Evolutionary conservation across 176 grass and related monocot genomes (phyloP).

Genomic region (Oryza brachyantha): DNA sequence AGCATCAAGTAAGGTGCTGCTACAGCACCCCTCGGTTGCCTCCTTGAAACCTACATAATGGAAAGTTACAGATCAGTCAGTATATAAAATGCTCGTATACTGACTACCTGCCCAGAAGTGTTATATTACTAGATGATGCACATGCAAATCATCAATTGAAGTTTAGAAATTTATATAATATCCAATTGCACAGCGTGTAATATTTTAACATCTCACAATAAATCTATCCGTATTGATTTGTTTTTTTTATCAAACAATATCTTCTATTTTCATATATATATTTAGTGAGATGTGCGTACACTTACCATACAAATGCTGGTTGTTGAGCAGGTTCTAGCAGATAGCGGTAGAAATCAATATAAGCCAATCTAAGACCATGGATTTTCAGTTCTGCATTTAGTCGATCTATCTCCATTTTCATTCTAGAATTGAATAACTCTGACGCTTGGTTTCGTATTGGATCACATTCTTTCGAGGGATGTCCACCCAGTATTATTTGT

Average conservation of each 20-base stretch:
- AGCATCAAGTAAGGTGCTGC: not conserved
- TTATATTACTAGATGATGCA: too few relatives aligned
- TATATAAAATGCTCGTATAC: not conserved
- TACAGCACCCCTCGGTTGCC: slow-evolving; percentile 17
- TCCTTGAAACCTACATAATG: slow-evolving; percentile 38
- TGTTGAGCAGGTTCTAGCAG: slow-evolving; percentile 39
- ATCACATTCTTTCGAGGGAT: slow-evolving; percentile 38
- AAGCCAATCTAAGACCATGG: slow-evolving; percentile 28
- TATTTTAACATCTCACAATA: too few relatives aligned
- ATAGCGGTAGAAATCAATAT: slow-evolving; percentile 52
- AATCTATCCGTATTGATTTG: too few relatives aligned
- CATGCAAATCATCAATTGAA: too few relatives aligned
- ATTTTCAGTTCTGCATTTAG: slow-evolving; percentile 24
- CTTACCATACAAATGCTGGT: slow-evolving; percentile 44
- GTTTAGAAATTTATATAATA: too few relatives aligned
- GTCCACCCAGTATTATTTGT: slow-evolving; percentile 39
- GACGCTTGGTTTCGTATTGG: slow-evolving; percentile 42
- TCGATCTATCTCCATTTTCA: slow-evolving; percentile 27
- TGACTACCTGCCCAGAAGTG: too few relatives aligned
- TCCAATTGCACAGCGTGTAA: too few relatives aligned
- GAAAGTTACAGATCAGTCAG: not conserved
- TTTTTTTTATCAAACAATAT: too few relatives aligned
- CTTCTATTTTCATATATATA: too few relatives aligned
- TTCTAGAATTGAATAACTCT: slow-evolving; percentile 41
- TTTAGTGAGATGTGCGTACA: too few relatives aligned